Percentiles rank a stretch among this genome's conserved stretches.
Conservation (phyloP, 495 filamentous ascomycete species). For the Trichoderma virens region DNA sequence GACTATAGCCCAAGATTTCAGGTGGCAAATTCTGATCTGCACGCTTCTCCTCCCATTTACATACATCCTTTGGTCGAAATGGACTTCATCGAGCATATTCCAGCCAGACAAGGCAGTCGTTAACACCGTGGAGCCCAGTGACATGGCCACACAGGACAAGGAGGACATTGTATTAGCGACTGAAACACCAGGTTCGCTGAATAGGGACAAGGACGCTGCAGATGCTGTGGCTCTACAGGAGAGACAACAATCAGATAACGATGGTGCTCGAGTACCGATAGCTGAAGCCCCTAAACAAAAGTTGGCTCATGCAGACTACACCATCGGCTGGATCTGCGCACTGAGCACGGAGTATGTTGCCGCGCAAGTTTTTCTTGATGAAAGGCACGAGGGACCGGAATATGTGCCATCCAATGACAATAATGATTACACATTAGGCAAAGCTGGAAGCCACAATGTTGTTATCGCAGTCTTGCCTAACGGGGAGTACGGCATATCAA, state of each 20-base stretch:
- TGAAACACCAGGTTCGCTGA: too few relatives aligned
- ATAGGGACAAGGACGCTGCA: too few relatives aligned
- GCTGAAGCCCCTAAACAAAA: neutral
- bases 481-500: constrained; percentile 31
- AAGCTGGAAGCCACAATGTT: constrained; percentile 36
- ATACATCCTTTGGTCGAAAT: too few relatives aligned
- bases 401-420: constrained; percentile 15
- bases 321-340: constrained; percentile 45
- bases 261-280: neutral
- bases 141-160: too few relatives aligned
- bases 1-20: too few relatives aligned
- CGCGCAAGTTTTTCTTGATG: constrained; percentile 39
- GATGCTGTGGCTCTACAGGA: neutral
- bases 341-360: constrained; percentile 37
- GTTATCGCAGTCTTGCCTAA: constrained; percentile 33
- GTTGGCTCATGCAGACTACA: constrained; percentile 26
- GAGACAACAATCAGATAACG: neutral
- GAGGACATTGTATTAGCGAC: too few relatives aligned
- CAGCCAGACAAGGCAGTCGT: too few relatives aligned
- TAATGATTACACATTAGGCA: constrained; percentile 34
- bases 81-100: too few relatives aligned
- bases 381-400: constrained; percentile 25
- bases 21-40: too few relatives aligned
- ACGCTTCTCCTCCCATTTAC: too few relatives aligned
- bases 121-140: too few relatives aligned